Base-by-base conservation (phyloP, 768 basidiomycete genomes). In the Tylopilus intermedius region DNA sequence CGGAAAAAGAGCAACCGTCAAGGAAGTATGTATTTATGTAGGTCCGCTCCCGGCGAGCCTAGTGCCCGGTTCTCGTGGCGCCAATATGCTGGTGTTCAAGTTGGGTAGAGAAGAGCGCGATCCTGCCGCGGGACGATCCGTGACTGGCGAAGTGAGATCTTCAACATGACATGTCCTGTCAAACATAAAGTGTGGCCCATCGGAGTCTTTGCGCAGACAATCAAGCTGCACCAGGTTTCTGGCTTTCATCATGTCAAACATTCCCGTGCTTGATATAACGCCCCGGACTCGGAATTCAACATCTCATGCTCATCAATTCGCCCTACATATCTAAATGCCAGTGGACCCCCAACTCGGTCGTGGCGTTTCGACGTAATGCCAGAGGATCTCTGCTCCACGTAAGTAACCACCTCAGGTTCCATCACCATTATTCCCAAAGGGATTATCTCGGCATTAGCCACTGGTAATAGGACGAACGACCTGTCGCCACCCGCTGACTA, bases 101-200 rank as follows among this genome's bases (percentile, higher is more conserved):
- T 18, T 29, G 22, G 33, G 39, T 30, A 24, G 35, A 15, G 47
- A 51, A 55, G 45, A 22, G 26, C 24, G 39, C 49, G 39, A 46
- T 45, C 9, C 32, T 33, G 53, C 9, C 54, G 45, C 21, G 41
- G 29, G 53, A 50, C 51, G 53, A 64, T 62, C 55, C 55, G 48
- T 52, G 50, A 58, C 43, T 24, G 48, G 44, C 35, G 41, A 56
- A 49, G 30, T 33, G 35, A 50, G 52, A 63, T 64, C 39, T 52
- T 45, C 58, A 27, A 39, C 11, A 13, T 52, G 22, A 42, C 45
- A 50, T 27, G 37, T 24, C 35, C 15, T 37, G 13, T 38, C 37
- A 39, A 33, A 24, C 11, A 49, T 13, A 26, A 27, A 43, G 24
- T 40, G 26, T 14, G 2, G 42, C 38, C 9, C 18, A 18, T 51